phyloP scores from a whole-genome alignment of 2,329 filamentous ascomycete genomes.

The Paecilomyces sp. region DNA sequence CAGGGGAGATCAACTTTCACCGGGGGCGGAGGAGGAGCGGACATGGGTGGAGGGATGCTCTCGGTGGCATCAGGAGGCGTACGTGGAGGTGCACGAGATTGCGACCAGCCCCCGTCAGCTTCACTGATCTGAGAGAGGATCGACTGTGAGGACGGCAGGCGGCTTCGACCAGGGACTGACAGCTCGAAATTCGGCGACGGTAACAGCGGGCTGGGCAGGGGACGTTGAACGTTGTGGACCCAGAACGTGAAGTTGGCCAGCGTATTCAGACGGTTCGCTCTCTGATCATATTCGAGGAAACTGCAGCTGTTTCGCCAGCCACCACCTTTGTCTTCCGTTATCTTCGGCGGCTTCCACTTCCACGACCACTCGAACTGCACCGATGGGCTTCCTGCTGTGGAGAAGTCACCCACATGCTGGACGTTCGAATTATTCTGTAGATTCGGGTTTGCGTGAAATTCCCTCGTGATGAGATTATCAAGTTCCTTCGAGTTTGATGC shows the following conservation, averaged over 20 bases:
- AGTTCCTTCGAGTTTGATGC: constrained; percentile 80
- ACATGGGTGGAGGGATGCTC: constrained; percentile 12
- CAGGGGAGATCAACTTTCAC: constrained; percentile 85
- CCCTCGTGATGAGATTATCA: constrained; percentile 86
- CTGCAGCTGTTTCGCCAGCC: constrained; percentile 97
- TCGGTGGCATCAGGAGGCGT: constrained; percentile 25
- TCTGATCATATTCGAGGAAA: constrained; percentile 94
- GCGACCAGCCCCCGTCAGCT: constrained; percentile 46
- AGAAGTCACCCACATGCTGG: constrained; percentile 85
- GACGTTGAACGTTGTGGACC: constrained; percentile 61
- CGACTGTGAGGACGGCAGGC: constrained; percentile 80
- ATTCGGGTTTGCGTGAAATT: constrained; percentile 96
- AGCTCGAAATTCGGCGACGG: constrained; percentile 69
- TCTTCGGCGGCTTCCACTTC: constrained; percentile 91
- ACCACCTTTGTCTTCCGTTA: constrained; percentile 70
- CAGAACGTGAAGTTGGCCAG: constrained; percentile 92
- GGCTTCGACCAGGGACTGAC: constrained; percentile 64
- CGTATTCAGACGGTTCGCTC: constrained; percentile 80
- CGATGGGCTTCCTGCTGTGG: constrained; percentile 72
- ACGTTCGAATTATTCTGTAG: constrained; percentile 96
- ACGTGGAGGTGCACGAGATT: constrained; percentile 16
- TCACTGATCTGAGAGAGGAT: constrained; percentile 75
- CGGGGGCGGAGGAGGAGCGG: constrained; percentile 23
- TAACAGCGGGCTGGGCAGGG: constrained; percentile 49
- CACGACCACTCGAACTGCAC: constrained; percentile 92